Evolutionary conservation across 2,329 filamentous ascomycete genomes (phyloP).

Genomic region (Cladosporium austrohemisphaericum): DNA sequence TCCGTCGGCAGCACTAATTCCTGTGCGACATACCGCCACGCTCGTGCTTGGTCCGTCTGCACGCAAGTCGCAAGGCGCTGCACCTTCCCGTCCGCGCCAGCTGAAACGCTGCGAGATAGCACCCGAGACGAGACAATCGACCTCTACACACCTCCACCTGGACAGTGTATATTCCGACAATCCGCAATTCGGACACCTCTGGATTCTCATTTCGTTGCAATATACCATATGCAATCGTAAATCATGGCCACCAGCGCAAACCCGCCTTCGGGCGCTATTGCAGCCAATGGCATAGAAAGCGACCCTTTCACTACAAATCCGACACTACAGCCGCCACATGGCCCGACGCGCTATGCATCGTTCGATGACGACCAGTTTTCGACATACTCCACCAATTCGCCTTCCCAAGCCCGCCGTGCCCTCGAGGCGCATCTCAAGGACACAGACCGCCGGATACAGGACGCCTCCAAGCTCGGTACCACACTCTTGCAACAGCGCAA

Average conservation of each 20-base stretch:
- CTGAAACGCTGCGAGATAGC: too few species aligned
- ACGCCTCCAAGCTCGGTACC: conserved; percentile 84
- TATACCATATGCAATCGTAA: conserved; percentile 11
- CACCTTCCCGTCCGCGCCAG: conserved; percentile 7
- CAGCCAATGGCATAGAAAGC: conserved; percentile 30
- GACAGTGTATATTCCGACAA: background rate
- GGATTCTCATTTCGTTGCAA: background rate
- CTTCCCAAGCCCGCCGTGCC: conserved; percentile 80
- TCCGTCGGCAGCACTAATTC: too few species aligned
- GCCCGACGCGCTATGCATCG: conserved; percentile 68
- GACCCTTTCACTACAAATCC: conserved; percentile 45
- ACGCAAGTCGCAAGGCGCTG: background rate
- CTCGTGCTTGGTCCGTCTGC: background rate
- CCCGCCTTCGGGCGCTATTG: conserved; percentile 38
- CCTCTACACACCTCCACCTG: background rate
- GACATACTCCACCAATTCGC: conserved; percentile 71
- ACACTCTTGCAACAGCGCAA: conserved; percentile 82
- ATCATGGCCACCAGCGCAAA: conserved; percentile 44
- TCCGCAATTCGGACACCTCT: background rate
- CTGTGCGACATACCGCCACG: background rate
- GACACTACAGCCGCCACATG: conserved; percentile 30
- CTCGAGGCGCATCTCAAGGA: conserved; percentile 89
- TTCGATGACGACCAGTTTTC: conserved; percentile 77
- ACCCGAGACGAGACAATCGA: conserved; percentile 2
- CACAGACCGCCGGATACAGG: conserved; percentile 85